Evolutionary conservation across 1,139 yeast genomes (phyloP).

Genomic region (Hyphopichia pseudoburtonii): DNA sequence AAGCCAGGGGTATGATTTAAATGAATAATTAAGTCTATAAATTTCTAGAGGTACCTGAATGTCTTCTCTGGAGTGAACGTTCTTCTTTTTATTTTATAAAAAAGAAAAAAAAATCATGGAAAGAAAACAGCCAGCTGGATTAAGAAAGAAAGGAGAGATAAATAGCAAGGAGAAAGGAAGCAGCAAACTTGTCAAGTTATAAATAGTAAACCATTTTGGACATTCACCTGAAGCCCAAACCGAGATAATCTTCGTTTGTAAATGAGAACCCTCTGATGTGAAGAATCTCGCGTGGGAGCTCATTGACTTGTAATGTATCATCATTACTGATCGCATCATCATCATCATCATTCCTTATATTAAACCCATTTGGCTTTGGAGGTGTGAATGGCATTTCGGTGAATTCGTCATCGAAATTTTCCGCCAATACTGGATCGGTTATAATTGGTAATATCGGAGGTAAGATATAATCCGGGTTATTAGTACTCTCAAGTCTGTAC

Average conservation of each 20-base stretch:
- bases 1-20: too few relatives aligned
- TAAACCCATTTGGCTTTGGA: conserved; percentile 16
- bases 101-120: too few relatives aligned
- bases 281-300: conserved; percentile 27
- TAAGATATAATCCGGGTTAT: conserved; percentile 11
- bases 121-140: too few relatives aligned
- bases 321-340: too few relatives aligned
- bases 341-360: background rate
- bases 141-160: background rate
- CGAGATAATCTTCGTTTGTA: conserved; percentile 40
- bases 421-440: conserved; percentile 85
- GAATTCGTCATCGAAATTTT: conserved; percentile 86
- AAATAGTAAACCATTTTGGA: too few relatives aligned
- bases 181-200: too few relatives aligned
- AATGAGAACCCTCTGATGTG: conserved; percentile 46
- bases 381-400: conserved; percentile 68
- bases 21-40: too few relatives aligned
- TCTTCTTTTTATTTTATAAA: too few relatives aligned
- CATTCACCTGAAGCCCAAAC: too few relatives aligned
- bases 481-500: conserved; percentile 7
- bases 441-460: conserved; percentile 90
- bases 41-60: too few relatives aligned
- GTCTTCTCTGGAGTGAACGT: too few relatives aligned
- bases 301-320: conserved; percentile 5
- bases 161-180: too few relatives aligned